These are phyloP conservation scores for Hypericum perforatum DNA, from an alignment of 345 rosid genomes.

Conservation along the genomic window DNA sequence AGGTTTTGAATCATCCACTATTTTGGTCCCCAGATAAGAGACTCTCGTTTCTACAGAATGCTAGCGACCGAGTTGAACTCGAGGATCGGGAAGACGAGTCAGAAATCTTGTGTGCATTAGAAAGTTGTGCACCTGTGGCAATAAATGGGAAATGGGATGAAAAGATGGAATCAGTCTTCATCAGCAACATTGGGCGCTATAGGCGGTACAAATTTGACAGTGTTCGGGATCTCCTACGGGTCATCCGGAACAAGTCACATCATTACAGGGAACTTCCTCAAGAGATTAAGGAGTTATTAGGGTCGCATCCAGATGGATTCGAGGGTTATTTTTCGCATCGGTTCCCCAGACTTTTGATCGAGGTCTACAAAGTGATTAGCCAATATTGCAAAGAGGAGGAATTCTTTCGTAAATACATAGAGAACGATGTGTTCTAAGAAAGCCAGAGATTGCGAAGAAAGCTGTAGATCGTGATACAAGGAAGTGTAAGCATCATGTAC, in stretches of 20 bases:
- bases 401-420: constrained; percentile 65
- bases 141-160: constrained; percentile 87
- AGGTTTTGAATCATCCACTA: constrained; percentile 72
- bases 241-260: constrained; percentile 75
- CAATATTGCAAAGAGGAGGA: constrained; percentile 57
- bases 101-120: constrained; percentile 50
- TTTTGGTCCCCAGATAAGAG: constrained; percentile 82
- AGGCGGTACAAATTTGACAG: constrained; percentile 74
- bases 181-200: constrained; percentile 58
- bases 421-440: constrained; percentile 6
- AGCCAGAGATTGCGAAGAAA: too few species aligned
- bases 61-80: constrained; percentile 77
- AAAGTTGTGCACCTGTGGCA: constrained; percentile 49
- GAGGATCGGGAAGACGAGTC: constrained; percentile 65
- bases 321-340: constrained; percentile 59
- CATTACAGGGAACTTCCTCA: constrained; percentile 83
- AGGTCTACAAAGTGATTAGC: constrained; percentile 61
- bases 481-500: too few species aligned
- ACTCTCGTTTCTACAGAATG: constrained; percentile 72
- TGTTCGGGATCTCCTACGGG: constrained; percentile 75
- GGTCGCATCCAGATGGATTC: constrained; percentile 78
- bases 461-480: too few species aligned
- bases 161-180: constrained; percentile 60
- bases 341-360: constrained; percentile 70
- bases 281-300: constrained; percentile 75